Conservation (phyloP, 176 grass and related monocot species). For the Echinochloa phyllopogon region DNA sequence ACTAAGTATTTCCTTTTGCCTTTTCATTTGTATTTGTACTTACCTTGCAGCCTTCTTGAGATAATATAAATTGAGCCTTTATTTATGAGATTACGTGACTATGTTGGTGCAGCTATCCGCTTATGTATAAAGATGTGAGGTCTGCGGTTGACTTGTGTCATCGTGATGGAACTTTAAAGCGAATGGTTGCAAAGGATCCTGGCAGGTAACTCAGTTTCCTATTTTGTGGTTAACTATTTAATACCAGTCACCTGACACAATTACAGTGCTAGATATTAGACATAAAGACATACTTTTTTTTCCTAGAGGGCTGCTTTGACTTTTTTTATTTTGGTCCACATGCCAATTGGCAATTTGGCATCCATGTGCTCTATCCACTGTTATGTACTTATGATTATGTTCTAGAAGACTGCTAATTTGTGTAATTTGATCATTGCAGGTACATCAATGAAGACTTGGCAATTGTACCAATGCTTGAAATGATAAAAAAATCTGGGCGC, state of each 20-base stretch:
- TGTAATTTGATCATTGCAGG: constrained; percentile 53
- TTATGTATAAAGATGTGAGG: constrained; percentile 95
- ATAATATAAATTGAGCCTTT: background rate
- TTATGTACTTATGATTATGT: constrained; percentile 7
- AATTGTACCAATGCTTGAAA: constrained; percentile 97
- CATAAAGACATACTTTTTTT: background rate
- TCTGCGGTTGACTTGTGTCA: constrained; percentile 96
- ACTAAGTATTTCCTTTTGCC: background rate
- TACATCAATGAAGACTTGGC: constrained; percentile 93
- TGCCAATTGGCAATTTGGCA: constrained; percentile 28
- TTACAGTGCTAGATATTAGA: constrained; percentile 19
- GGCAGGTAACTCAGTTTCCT: constrained; percentile 62
- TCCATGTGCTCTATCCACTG: constrained; percentile 9
- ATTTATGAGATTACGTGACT: constrained; percentile 43
- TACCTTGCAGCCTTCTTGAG: background rate
- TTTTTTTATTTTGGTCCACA: constrained; percentile 18
- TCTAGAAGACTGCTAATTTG: constrained; percentile 28
- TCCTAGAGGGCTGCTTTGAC: constrained; percentile 16
- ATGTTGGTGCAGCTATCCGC: constrained; percentile 65
- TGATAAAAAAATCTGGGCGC: constrained; percentile 83
- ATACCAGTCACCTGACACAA: background rate
- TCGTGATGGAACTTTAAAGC: constrained; percentile 96
- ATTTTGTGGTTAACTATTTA: constrained; percentile 12
- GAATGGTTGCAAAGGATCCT: constrained; percentile 91
- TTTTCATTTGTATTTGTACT: constrained; percentile 12